These are phyloP conservation scores for Viola odorata DNA, from an alignment of 345 rosid genomes.

Conservation along the genomic window DNA sequence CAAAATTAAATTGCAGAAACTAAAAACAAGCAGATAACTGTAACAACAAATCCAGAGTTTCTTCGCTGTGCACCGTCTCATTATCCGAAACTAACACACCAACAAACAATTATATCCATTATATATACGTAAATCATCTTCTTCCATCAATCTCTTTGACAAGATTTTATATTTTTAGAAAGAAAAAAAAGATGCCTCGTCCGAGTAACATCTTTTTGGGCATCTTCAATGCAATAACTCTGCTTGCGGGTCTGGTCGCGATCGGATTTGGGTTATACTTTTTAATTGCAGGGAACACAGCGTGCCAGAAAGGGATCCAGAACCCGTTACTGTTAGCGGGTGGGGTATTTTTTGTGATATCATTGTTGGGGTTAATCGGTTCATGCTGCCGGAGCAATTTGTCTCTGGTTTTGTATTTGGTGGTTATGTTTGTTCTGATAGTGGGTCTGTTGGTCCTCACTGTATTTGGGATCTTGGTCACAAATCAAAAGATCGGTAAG, in stretches of 20 bases:
- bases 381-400: slow-evolving; percentile 25
- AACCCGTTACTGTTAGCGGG: slow-evolving; percentile 23
- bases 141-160: too few relatives aligned
- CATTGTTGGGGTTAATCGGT: slow-evolving; percentile 26
- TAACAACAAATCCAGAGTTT: too few relatives aligned
- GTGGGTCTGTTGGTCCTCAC: slow-evolving; percentile 23
- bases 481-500: slow-evolving; percentile 16
- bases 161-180: too few relatives aligned
- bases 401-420: slow-evolving; percentile 23
- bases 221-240: background rate
- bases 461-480: slow-evolving; percentile 27
- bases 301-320: slow-evolving; percentile 24
- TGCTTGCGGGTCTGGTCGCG: background rate
- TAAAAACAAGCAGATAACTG: too few relatives aligned
- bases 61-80: background rate
- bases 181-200: background rate
- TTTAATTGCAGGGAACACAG: background rate
- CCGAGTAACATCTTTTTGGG: background rate
- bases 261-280: background rate
- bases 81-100: background rate
- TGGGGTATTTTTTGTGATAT: slow-evolving; percentile 19
- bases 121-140: too few relatives aligned
- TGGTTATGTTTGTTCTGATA: slow-evolving; percentile 28
- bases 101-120: background rate
- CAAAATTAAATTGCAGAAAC: too few relatives aligned